phyloP scores from a whole-genome alignment of 805 yeast genomes.

The Metahyphopichia silvanorum region DNA sequence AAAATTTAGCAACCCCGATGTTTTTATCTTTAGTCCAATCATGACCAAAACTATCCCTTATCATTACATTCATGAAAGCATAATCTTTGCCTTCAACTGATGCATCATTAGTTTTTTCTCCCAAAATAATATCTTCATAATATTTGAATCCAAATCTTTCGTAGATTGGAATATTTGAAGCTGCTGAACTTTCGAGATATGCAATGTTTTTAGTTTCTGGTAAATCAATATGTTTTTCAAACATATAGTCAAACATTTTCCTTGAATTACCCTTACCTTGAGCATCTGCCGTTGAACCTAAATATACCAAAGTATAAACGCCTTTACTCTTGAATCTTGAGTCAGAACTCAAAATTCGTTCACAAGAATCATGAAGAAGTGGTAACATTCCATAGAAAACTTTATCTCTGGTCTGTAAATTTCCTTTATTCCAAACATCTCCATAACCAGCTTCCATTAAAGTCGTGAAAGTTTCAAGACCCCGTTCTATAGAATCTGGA shows the following conservation, averaged over 20 bases:
- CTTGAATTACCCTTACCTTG: conserved; percentile 58
- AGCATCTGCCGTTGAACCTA: conserved; percentile 42
- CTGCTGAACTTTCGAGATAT: conserved; percentile 50
- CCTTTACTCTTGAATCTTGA: conserved; percentile 31
- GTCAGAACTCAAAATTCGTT: conserved; percentile 42
- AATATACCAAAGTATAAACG: conserved; percentile 42
- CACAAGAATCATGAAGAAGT: conserved; percentile 46
- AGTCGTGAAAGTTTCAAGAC: conserved; percentile 44
- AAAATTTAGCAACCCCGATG: conserved; percentile 6
- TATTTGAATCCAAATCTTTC: conserved; percentile 48
- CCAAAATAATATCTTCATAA: conserved; percentile 48
- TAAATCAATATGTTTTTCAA: conserved; percentile 42
- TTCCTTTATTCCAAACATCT: conserved; percentile 47
- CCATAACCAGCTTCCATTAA: conserved; percentile 53
- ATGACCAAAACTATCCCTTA: conserved; percentile 32
- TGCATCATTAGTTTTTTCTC: conserved; percentile 19
- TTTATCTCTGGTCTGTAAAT: conserved; percentile 46
- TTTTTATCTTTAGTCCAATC: conserved; percentile 28
- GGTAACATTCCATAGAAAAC: conserved; percentile 50
- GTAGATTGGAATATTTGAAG: conserved; percentile 50
- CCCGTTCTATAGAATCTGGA: conserved; percentile 40
- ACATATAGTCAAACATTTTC: conserved; percentile 47
- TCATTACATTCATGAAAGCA: conserved; percentile 44
- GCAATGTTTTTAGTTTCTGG: conserved; percentile 29
- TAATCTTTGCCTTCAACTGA: conserved; percentile 36